Percentiles rank a stretch among this genome's conserved stretches.
These are phyloP conservation scores for Calonectria hongkongensis DNA, from an alignment of 2,329 filamentous ascomycete genomes.

Conservation along the genomic window DNA sequence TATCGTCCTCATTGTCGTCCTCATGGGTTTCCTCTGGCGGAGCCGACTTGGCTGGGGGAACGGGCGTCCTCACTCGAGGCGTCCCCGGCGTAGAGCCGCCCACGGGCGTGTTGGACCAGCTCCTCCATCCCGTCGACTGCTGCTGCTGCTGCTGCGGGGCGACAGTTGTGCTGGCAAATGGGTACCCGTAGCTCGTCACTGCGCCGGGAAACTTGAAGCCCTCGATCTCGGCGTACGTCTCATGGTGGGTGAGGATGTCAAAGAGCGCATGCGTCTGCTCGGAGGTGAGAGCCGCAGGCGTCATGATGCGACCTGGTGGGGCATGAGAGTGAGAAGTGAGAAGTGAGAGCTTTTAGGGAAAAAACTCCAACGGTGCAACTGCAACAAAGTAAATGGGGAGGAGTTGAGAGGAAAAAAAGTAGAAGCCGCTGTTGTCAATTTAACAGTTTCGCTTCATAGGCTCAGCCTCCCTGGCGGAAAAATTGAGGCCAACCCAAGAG, in stretches of 20 bases:
- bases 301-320: constrained; percentile 46
- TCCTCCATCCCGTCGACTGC: constrained; percentile 45
- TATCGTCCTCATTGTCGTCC: constrained; percentile 45
- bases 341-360: not conserved
- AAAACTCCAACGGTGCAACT: not conserved
- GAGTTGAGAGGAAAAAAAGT: not conserved
- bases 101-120: constrained; percentile 51
- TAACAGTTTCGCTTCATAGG: constrained; percentile 5
- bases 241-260: constrained; percentile 75
- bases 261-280: constrained; percentile 73
- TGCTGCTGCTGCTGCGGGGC: constrained; percentile 38
- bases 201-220: constrained; percentile 80
- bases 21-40: constrained; percentile 23
- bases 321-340: constrained; percentile 33
- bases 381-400: not conserved
- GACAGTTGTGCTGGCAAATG: constrained; percentile 69
- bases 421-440: not conserved
- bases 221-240: constrained; percentile 81
- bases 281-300: constrained; percentile 53
- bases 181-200: constrained; percentile 81
- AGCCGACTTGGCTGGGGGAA: constrained; percentile 35
- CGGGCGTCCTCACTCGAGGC: constrained; percentile 54
- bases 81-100: constrained; percentile 52
- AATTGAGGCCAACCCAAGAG: constrained; percentile 14
- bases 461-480: not conserved